Conservation (phyloP, 1,284 basidiomycete species). For the Malassezia caprae region DNA sequence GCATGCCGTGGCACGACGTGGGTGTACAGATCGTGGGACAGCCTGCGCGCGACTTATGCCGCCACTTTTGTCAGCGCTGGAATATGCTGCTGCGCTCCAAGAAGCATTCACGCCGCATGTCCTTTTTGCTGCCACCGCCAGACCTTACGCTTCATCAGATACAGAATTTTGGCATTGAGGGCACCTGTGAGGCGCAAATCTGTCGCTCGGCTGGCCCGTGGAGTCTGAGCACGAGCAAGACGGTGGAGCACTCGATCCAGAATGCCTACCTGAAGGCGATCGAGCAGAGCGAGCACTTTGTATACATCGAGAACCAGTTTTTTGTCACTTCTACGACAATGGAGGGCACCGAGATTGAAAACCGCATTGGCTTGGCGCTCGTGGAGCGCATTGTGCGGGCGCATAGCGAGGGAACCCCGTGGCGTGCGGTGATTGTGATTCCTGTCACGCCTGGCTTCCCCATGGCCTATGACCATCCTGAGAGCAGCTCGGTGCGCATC, state of each 20-base stretch:
- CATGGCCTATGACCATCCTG: constrained; percentile 80
- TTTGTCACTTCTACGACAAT: constrained; percentile 91
- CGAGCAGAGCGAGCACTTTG: constrained; percentile 70
- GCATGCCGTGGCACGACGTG: constrained; percentile 99
- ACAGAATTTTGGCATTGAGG: constrained; percentile 69
- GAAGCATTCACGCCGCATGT: constrained; percentile 82
- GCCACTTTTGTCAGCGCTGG: constrained; percentile 87
- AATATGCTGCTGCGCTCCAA: constrained; percentile 45
- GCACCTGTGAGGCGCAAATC: constrained; percentile 94
- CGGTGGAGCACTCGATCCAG: constrained; percentile 84
- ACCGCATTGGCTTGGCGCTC: constrained; percentile 86
- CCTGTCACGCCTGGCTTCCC: constrained; percentile 89
- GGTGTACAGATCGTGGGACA: constrained; percentile 91
- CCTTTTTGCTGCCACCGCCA: constrained; percentile 83
- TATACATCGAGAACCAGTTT: constrained; percentile 80
- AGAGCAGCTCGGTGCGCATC: constrained; percentile 70
- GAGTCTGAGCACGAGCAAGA: constrained; percentile 81
- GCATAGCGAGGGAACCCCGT: constrained; percentile 66
- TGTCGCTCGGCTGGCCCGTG: constrained; percentile 89
- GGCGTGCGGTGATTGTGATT: constrained; percentile 88
- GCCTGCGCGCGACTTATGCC: constrained; percentile 83
- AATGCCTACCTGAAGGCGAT: constrained; percentile 87
- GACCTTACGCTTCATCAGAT: constrained; percentile 81
- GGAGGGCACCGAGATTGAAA: constrained; percentile 77
- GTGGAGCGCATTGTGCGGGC: constrained; percentile 84